A percentile compares a stretch with the other conserved stretches of the same genome.
These are phyloP conservation scores for Paxillus rubicundulus DNA, from an alignment of 768 basidiomycete species.

Conservation along the genomic window DNA sequence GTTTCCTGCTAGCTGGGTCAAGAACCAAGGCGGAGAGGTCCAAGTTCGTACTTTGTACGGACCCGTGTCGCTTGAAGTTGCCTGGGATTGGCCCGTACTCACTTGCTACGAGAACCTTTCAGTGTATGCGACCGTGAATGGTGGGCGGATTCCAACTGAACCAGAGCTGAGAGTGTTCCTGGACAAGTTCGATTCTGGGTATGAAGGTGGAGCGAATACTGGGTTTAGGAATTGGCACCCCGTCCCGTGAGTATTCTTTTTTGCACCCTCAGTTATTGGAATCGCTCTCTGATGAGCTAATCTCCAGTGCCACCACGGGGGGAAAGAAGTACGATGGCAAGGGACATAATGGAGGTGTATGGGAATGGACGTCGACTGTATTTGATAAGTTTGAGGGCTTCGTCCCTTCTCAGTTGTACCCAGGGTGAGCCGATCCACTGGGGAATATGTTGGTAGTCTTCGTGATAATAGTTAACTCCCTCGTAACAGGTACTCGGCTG, in stretches of 20 bases:
- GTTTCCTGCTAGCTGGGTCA: constrained; percentile 29
- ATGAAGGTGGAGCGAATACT: constrained; percentile 74
- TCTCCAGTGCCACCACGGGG: constrained; percentile 66
- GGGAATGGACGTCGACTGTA: constrained; percentile 94
- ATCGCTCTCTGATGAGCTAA: not conserved
- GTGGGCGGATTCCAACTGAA: constrained; percentile 93
- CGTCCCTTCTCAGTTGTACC: constrained; percentile 73
- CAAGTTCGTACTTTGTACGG: constrained; percentile 88
- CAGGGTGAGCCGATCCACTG: constrained; percentile 53
- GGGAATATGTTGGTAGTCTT: not conserved
- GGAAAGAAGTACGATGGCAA: constrained; percentile 45
- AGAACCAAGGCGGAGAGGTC: constrained; percentile 10
- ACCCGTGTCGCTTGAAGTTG: constrained; percentile 71
- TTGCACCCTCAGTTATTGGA: not conserved
- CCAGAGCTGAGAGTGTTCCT: constrained; percentile 80
- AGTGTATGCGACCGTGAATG: constrained; percentile 77
- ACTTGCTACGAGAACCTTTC: constrained; percentile 77
- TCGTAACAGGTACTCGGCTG: constrained; percentile 61
- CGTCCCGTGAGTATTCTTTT: constrained; percentile 60
- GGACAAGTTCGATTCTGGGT: constrained; percentile 69
- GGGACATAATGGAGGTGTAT: constrained; percentile 92
- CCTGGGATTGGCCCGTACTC: constrained; percentile 82
- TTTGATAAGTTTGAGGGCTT: constrained; percentile 76
- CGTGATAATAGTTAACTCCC: not conserved
- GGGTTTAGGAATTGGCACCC: constrained; percentile 96